These are phyloP conservation scores for Vicia villosa DNA, from an alignment of 306 rosid species.

Conservation along the genomic window DNA sequence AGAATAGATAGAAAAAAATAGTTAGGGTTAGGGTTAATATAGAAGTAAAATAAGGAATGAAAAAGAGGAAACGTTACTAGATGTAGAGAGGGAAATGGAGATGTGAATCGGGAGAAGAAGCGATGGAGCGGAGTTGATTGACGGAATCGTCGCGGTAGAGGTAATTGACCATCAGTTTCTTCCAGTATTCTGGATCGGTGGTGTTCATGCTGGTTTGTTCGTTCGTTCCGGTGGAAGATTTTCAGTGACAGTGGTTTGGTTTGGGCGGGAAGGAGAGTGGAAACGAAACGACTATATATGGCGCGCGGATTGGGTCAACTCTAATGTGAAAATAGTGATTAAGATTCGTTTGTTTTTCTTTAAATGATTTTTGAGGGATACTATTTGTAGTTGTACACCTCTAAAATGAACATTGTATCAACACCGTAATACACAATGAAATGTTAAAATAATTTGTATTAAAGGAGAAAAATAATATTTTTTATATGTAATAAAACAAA, in stretches of 20 bases:
- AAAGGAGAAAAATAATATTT: no score
- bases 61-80: slow-evolving; percentile 44
- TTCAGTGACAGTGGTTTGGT: neutral
- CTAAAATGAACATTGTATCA: no score
- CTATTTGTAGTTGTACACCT: no score
- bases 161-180: slow-evolving; percentile 52
- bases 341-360: no score
- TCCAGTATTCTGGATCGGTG: slow-evolving; percentile 23
- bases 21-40: neutral
- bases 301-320: no score
- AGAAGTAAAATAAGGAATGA: neutral
- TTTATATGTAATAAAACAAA: no score
- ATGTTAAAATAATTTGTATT: no score
- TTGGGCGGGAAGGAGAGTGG: slow-evolving; percentile 14
- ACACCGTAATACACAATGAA: no score
- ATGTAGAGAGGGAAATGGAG: slow-evolving; percentile 73
- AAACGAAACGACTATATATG: neutral
- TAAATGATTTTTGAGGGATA: no score
- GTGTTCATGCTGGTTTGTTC: slow-evolving; percentile 5
- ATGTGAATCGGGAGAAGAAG: slow-evolving; percentile 63
- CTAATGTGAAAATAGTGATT: no score
- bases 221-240: no score
- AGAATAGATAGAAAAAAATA: neutral
- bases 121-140: slow-evolving; percentile 62
- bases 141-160: slow-evolving; percentile 56